Evolutionary conservation across 1,284 basidiomycete genomes (phyloP).

Genomic region (Boletus semigastroideus): DNA sequence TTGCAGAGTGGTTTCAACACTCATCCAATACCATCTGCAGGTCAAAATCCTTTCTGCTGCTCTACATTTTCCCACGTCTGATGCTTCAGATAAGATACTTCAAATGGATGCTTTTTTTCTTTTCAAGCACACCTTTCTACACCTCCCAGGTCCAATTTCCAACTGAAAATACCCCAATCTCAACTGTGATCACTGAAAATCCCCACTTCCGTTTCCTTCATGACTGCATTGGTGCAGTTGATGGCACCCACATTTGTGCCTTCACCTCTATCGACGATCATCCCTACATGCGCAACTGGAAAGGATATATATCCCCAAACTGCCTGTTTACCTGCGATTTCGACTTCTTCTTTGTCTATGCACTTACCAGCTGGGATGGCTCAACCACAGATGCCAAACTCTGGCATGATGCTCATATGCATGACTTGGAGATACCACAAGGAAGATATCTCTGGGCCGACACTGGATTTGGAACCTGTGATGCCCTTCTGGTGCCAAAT

Average conservation of each 20-base stretch:
- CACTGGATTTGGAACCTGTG: background rate
- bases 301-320: background rate
- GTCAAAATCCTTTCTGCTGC: background rate
- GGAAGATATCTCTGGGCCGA: background rate
- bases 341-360: background rate
- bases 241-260: background rate
- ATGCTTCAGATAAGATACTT: background rate
- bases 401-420: background rate
- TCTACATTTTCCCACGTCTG: background rate
- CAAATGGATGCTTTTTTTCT: too few relatives aligned
- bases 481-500: slow-evolving; percentile 1
- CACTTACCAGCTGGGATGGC: background rate
- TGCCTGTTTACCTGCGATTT: background rate
- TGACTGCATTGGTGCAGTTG: background rate
- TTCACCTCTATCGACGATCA: background rate
- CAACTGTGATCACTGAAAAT: background rate
- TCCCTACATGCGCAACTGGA: background rate
- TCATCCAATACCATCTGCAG: background rate
- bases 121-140: background rate
- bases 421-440: background rate
- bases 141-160: background rate
- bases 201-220: background rate
- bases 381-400: background rate
- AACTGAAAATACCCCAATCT: background rate
- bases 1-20: background rate